Conservation (phyloP, 2,329 filamentous ascomycete genomes). For the Xylaria sp. region DNA sequence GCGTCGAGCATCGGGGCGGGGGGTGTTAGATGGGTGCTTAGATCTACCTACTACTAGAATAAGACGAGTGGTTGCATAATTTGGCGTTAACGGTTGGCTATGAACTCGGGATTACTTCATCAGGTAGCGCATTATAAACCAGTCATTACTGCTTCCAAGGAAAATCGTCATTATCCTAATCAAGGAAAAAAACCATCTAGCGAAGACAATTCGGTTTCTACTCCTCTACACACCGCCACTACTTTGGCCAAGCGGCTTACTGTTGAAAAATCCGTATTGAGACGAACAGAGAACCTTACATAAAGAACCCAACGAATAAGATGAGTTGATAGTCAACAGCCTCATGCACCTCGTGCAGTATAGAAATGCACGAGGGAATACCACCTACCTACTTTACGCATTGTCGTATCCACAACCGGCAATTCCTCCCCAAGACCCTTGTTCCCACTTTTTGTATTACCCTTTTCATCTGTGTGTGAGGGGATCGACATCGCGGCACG, state of each 20-base stretch:
- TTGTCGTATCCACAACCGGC: neutral
- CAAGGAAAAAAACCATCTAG: neutral
- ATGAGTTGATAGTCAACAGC: neutral
- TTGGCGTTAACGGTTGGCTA: neutral
- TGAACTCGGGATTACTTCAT: too few relatives aligned
- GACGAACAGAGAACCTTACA: too few relatives aligned
- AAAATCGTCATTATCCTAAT: too few relatives aligned
- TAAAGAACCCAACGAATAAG: too few relatives aligned
- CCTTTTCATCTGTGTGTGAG: too few relatives aligned
- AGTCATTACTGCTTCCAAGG: neutral
- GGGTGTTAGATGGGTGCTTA: neutral
- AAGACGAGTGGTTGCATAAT: neutral
- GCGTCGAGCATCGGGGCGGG: neutral
- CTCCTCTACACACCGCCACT: too few relatives aligned
- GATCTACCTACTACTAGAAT: neutral
- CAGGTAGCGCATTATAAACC: slow-evolving; percentile 1
- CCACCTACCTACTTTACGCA: neutral
- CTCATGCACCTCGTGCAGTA: neutral
- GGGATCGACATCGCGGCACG: too few relatives aligned
- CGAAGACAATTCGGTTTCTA: too few relatives aligned
- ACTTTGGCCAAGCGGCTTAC: neutral
- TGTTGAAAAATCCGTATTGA: neutral
- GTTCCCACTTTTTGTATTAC: too few relatives aligned
- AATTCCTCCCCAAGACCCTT: too few relatives aligned
- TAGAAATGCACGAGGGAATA: neutral